These are phyloP conservation scores for Triticum turgidum DNA, from an alignment of 176 grass and related monocot species.

Conservation along the genomic window DNA sequence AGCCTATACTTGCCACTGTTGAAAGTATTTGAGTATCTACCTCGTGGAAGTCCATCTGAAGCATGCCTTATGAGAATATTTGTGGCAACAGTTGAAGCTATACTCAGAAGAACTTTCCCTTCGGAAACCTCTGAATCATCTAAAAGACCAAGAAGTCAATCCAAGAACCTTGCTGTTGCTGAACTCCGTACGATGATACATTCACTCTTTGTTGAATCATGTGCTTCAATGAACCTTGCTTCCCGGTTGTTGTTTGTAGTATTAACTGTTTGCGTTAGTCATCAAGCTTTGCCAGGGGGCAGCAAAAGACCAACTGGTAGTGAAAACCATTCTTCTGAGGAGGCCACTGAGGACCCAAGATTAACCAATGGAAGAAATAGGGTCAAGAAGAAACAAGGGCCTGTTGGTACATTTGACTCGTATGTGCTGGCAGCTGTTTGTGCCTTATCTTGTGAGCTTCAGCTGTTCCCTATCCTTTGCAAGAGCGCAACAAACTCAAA, in stretches of 20 bases:
- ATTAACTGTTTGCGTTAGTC: constrained; percentile 90
- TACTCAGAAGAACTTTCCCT: constrained; percentile 94
- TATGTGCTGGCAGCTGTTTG: constrained; percentile 93
- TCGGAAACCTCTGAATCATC: constrained; percentile 50
- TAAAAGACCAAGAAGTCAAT: constrained; percentile 67
- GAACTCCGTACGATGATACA: constrained; percentile 98
- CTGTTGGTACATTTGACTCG: constrained; percentile 95
- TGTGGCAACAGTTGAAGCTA: constrained; percentile 98
- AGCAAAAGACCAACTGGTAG: constrained; percentile 93
- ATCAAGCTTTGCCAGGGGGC: constrained; percentile 93
- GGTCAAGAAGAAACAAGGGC: constrained; percentile 83
- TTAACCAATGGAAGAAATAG: constrained; percentile 67
- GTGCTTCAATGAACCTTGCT: constrained; percentile 92
- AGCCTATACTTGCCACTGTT: constrained; percentile 87
- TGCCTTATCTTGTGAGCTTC: constrained; percentile 94
- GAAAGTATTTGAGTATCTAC: constrained; percentile 95
- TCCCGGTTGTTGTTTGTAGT: constrained; percentile 89
- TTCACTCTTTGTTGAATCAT: constrained; percentile 95
- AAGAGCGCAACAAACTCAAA: constrained; percentile 62
- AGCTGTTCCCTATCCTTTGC: constrained; percentile 83
- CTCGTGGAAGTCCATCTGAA: constrained; percentile 96
- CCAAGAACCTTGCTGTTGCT: constrained; percentile 86
- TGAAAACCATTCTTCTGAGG: constrained; percentile 66
- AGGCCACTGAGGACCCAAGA: constrained; percentile 46
- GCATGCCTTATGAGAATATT: constrained; percentile 99